Percentiles rank a stretch among this genome's conserved stretches.
phyloP scores from a whole-genome alignment of 345 rosid genomes.

The Clausena lansium region DNA sequence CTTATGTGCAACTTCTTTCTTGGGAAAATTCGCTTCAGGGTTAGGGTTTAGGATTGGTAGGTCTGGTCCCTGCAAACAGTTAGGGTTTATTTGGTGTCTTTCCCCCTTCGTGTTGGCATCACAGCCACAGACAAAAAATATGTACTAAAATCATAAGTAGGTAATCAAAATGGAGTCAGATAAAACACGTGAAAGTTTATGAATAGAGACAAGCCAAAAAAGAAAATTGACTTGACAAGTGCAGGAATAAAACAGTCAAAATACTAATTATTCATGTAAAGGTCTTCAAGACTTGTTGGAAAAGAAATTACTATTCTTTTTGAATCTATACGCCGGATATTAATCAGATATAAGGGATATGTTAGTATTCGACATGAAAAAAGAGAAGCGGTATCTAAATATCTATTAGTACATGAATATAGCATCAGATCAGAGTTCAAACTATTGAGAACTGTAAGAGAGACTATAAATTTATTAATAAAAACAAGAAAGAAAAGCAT shows the following conservation, averaged over 20 bases:
- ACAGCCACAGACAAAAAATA: neutral
- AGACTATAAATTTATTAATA: neutral
- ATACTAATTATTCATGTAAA: neutral
- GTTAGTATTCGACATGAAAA: neutral
- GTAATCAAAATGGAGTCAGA: neutral
- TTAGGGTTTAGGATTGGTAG: neutral
- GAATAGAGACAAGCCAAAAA: neutral
- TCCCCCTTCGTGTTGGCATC: neutral
- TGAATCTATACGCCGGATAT: neutral
- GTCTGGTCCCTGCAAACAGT: neutral
- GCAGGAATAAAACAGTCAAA: neutral
- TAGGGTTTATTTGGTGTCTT: neutral
- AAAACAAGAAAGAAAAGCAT: neutral
- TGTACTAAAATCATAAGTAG: neutral
- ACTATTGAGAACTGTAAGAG: neutral
- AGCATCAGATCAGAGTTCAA: neutral
- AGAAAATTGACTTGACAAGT: neutral
- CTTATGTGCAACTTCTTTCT: neutral
- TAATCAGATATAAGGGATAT: neutral
- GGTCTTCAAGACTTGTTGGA: neutral
- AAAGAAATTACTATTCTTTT: neutral
- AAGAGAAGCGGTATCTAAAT: neutral
- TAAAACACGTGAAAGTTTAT: neutral
- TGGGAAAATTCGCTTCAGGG: no score
- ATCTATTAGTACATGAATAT: neutral